Conservation (phyloP, 23 red algal genomes). For the Cyanidioschyzon merolae region DNA sequence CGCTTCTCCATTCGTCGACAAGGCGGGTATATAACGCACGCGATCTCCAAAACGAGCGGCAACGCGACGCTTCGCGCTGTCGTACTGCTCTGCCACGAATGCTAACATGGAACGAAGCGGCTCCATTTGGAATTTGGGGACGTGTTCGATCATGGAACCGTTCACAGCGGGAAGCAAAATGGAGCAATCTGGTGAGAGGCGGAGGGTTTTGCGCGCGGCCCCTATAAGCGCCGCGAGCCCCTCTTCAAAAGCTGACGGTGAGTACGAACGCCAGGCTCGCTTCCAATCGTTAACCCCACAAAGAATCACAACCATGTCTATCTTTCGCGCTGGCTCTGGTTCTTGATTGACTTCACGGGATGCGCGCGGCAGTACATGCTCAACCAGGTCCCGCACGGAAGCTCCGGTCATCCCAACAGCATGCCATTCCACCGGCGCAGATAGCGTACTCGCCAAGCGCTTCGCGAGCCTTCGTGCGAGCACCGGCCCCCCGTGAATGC, state of each 20-base stretch:
- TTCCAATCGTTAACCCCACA: conserved; percentile 85
- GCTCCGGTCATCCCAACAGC: conserved; percentile 63
- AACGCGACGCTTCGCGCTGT: conserved; percentile 46
- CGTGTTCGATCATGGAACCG: conserved; percentile 41
- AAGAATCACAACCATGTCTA: conserved; percentile 65
- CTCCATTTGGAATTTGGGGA: conserved; percentile 48
- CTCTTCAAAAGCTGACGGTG: conserved; percentile 36
- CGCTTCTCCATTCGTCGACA: background rate
- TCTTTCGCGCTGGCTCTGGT: conserved; percentile 21
- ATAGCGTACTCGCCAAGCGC: conserved; percentile 34
- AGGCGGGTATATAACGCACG: background rate
- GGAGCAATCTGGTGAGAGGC: conserved; percentile 32
- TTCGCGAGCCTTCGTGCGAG: conserved; percentile 47
- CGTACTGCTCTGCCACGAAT: conserved; percentile 53
- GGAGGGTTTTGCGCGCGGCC: conserved; percentile 27
- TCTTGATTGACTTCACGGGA: conserved; percentile 4
- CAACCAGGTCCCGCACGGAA: conserved; percentile 48
- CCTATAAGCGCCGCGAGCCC: conserved; percentile 38
- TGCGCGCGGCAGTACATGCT: conserved; percentile 40
- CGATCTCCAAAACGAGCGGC: background rate
- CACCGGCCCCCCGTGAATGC: conserved; percentile 42
- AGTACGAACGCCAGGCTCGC: conserved; percentile 41
- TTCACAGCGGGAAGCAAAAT: conserved; percentile 63
- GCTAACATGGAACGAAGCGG: conserved; percentile 44
- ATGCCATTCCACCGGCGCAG: conserved; percentile 61